Evolutionary conservation across 306 rosid genomes (phyloP).

Genomic region (Psophocarpus tetragonolobus): DNA sequence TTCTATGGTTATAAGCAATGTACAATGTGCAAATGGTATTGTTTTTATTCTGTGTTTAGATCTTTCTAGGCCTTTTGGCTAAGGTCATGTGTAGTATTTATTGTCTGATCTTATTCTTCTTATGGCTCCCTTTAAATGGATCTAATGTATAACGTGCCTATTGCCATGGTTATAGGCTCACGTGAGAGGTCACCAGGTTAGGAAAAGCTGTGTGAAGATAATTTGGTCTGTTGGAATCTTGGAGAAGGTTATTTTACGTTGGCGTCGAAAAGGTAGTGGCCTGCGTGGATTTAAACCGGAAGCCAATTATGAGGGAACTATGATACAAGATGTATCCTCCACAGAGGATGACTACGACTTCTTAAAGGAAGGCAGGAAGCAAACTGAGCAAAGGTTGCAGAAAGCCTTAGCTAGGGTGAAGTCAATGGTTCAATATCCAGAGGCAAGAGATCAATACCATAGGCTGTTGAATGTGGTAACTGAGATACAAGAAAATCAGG

Average conservation of each 20-base stretch:
- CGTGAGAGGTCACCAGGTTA: slow-evolving; percentile 91
- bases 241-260: slow-evolving; percentile 80
- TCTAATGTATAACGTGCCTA: slow-evolving; percentile 26
- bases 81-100: neutral
- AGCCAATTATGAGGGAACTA: slow-evolving; percentile 42
- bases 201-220: slow-evolving; percentile 65
- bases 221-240: slow-evolving; percentile 84
- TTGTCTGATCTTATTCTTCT: neutral
- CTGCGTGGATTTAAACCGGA: slow-evolving; percentile 84
- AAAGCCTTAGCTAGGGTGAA: slow-evolving; percentile 88
- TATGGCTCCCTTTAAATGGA: neutral
- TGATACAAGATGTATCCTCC: slow-evolving; percentile 42
- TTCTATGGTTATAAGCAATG: too few species aligned
- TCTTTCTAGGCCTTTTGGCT: neutral
- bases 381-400: slow-evolving; percentile 78
- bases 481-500: slow-evolving; percentile 73
- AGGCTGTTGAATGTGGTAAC: slow-evolving; percentile 71
- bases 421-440: slow-evolving; percentile 92
- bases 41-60: neutral
- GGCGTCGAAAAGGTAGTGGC: slow-evolving; percentile 90
- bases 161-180: slow-evolving; percentile 61
- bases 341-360: slow-evolving; percentile 71
- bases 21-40: neutral
- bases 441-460: slow-evolving; percentile 85
- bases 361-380: slow-evolving; percentile 79